Percentiles rank a stretch among this genome's conserved stretches.
Conservation (phyloP, 208 protist species). For the Acanthamoeba healyi region DNA sequence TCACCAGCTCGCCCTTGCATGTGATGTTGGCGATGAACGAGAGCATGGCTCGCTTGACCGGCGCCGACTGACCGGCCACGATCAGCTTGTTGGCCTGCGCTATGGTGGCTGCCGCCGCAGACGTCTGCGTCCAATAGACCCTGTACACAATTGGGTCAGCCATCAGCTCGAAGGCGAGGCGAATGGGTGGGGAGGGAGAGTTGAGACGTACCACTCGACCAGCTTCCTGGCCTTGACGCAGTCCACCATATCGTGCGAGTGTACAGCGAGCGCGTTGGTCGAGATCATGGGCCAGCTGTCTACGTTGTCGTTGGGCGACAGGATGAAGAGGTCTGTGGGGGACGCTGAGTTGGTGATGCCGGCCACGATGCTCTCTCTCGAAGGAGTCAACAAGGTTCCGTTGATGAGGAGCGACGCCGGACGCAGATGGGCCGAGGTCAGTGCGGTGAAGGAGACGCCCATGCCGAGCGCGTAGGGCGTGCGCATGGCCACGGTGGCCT, state of each 20-base stretch:
- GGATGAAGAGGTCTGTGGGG: background rate
- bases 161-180: background rate
- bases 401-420: background rate
- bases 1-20: background rate
- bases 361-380: background rate
- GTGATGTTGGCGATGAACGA: background rate
- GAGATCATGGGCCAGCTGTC: slow-evolving; percentile 20
- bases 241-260: background rate
- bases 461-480: background rate
- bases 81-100: background rate
- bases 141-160: background rate
- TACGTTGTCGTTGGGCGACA: background rate
- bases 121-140: slow-evolving; percentile 33
- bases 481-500: background rate
- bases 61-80: background rate
- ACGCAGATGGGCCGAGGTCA: background rate
- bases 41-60: background rate
- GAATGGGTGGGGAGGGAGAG: background rate
- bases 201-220: background rate
- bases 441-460: background rate
- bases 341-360: slow-evolving; percentile 22
- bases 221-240: slow-evolving; percentile 1
- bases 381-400: background rate
- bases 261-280: background rate
- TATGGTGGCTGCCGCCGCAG: background rate